Conservation (phyloP, 768 basidiomycete genomes). For the Boletus rufocinnamomeus region DNA sequence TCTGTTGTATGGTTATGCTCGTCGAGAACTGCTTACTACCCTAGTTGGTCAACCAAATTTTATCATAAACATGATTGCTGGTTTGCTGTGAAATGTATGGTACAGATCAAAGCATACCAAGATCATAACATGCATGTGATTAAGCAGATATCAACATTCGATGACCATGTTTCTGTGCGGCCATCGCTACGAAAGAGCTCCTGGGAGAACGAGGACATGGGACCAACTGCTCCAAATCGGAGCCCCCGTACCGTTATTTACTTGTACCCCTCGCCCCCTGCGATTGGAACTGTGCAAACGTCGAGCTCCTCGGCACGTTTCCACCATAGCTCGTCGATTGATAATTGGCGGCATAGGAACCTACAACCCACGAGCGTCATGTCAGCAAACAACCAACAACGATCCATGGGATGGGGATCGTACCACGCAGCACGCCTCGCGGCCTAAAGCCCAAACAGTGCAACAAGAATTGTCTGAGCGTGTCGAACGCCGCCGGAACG, state of each 20-base stretch:
- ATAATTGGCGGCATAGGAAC: constrained; percentile 19
- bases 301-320: constrained; percentile 13
- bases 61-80: background rate
- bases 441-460: constrained; percentile 2
- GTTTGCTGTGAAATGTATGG: background rate
- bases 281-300: constrained; percentile 16
- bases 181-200: background rate
- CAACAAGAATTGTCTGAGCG: background rate
- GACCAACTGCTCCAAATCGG: constrained; percentile 1
- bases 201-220: background rate
- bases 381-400: background rate
- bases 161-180: background rate
- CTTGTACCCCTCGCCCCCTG: constrained; percentile 1
- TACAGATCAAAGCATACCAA: background rate
- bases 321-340: constrained; percentile 24
- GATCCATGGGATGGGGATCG: background rate
- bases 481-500: constrained; percentile 4
- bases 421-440: constrained; percentile 14
- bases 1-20: constrained; percentile 28
- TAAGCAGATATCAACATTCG: background rate
- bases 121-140: background rate
- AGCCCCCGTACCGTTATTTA: background rate
- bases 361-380: constrained; percentile 2
- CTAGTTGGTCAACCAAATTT: constrained; percentile 1
- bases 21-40: constrained; percentile 17